Base-by-base conservation (phyloP, 2,329 filamentous ascomycete species). In the Trichophaea hybrida region DNA sequence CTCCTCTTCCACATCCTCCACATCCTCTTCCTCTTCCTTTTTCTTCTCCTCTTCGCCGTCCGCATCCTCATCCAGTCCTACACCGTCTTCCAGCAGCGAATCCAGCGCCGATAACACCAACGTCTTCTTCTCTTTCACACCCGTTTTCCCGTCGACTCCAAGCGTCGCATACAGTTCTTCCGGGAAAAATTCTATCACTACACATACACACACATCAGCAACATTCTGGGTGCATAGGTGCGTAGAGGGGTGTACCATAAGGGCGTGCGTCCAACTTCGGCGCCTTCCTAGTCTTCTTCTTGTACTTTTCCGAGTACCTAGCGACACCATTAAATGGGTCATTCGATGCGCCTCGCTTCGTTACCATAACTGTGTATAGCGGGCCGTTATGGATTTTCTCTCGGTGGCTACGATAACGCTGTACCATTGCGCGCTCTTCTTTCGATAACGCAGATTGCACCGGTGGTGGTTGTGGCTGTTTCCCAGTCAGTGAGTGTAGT, bases 21-120 rank as follows among this genome's bases (percentile, higher is more conserved):
- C 66, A 12, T 66, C 59, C 10, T 69, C 71, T 66, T 70, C 33
- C 63, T 71, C 52, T 63, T 69, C 59, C 68, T 62, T 69, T 6
- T 61, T 68, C 17, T 62, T 63, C 38, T 65, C 61, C 31, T 64
- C 65, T 33, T 60, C 64, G 33, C 59, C 66, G n/a, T 59, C 38
- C 43, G 59, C 59, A 6, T 61, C 50, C n/a, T 64, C 60, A 8
- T 62, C 62, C 10, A 63, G 43, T 7, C 52, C 52, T 31, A 59
- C 60, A 8, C 60, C 62, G 6, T 61, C 35, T 7, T 50, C 52
- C 31, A 59, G 46, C 33, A 65, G 48, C 5, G 61, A 64, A 52
- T 68, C 65, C 40, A 68, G 51, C 38, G 62, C 64, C 4, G 65
- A 64, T 57, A 68, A 66, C 17, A 63, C 48, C 38, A 68, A 46